Conservation (phyloP, 768 basidiomycete species). For the Grammothele lineata region DNA sequence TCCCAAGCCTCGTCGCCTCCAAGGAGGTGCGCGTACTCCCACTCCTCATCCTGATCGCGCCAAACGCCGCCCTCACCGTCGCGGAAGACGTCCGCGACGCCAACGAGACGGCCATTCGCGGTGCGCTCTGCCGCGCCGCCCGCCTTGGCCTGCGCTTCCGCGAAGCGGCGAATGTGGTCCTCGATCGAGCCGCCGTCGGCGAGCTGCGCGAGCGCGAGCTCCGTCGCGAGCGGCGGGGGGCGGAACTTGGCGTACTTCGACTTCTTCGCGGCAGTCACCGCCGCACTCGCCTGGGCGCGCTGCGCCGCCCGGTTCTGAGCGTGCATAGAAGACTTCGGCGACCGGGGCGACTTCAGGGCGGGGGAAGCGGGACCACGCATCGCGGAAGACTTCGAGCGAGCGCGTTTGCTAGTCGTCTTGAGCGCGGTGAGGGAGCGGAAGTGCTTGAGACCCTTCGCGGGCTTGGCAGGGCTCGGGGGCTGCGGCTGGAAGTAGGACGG, state of each 20-base stretch:
- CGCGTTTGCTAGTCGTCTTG: conserved; percentile 23
- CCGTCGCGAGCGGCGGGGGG: conserved; percentile 54
- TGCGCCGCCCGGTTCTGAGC: not conserved
- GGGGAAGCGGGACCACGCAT: conserved; percentile 25
- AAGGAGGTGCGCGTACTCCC: conserved; percentile 64
- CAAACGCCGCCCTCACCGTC: conserved; percentile 62
- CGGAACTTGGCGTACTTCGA: conserved; percentile 39
- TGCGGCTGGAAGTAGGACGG: conserved; percentile 13
- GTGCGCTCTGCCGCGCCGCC: conserved; percentile 19
- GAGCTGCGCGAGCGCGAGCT: conserved; percentile 69
- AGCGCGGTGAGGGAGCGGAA: conserved; percentile 52
- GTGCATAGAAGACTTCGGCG: conserved; percentile 10
- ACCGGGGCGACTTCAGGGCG: conserved; percentile 7
- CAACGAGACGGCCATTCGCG: conserved; percentile 24
- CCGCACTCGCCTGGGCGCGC: conserved; percentile 17
- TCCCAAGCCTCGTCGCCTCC: conserved; percentile 30
- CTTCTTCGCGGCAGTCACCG: conserved; percentile 48
- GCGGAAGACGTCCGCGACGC: conserved; percentile 51
- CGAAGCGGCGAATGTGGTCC: conserved; percentile 46
- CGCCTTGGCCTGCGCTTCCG: conserved; percentile 52
- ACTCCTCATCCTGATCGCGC: conserved; percentile 69
- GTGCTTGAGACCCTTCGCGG: conserved; percentile 33
- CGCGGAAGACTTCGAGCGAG: conserved; percentile 34
- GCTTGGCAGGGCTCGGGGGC: conserved; percentile 16
- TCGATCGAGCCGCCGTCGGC: conserved; percentile 59